phyloP scores from a whole-genome alignment of 805 yeast species.

The Pachysolen tannophilus region DNA sequence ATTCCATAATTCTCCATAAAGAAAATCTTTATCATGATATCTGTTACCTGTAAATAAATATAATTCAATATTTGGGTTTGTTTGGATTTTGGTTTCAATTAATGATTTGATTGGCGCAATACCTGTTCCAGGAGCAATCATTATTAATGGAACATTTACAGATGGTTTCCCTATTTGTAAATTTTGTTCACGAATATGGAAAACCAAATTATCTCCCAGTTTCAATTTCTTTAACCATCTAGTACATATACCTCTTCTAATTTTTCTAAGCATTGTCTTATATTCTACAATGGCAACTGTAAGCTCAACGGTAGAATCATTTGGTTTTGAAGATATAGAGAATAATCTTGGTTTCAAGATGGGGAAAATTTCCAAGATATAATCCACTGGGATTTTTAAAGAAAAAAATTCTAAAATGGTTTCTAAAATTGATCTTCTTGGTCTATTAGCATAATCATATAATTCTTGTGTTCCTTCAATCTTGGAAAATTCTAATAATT shows the following conservation, averaged over 20 bases:
- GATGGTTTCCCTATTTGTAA: conserved; percentile 23
- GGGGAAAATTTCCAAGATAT: conserved; percentile 74
- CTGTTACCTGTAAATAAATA: conserved; percentile 74
- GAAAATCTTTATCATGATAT: conserved; percentile 52
- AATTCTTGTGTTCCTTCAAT: conserved; percentile 73
- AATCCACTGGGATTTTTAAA: conserved; percentile 66
- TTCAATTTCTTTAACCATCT: conserved; percentile 53
- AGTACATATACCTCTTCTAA: conserved; percentile 79
- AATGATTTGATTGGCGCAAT: conserved; percentile 85
- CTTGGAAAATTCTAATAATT: conserved; percentile 65
- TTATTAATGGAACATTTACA: conserved; percentile 41
- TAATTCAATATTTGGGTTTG: conserved; percentile 23
- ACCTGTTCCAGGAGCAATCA: conserved; percentile 95
- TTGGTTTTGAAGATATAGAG: conserved; percentile 68
- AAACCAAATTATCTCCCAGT: conserved; percentile 41
- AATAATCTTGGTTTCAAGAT: conserved; percentile 72
- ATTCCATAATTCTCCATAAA: conserved; percentile 53
- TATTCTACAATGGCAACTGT: conserved; percentile 84
- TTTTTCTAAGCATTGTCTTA: conserved; percentile 66
- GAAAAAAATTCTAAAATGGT: conserved; percentile 75
- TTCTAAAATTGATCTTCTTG: conserved; percentile 82
- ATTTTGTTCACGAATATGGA: conserved; percentile 40
- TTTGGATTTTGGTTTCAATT: conserved; percentile 31
- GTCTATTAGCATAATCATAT: conserved; percentile 88
- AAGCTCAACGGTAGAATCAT: conserved; percentile 43